Conservation (phyloP, 1,139 yeast genomes). For the Scheffersomyces illinoinensis region DNA sequence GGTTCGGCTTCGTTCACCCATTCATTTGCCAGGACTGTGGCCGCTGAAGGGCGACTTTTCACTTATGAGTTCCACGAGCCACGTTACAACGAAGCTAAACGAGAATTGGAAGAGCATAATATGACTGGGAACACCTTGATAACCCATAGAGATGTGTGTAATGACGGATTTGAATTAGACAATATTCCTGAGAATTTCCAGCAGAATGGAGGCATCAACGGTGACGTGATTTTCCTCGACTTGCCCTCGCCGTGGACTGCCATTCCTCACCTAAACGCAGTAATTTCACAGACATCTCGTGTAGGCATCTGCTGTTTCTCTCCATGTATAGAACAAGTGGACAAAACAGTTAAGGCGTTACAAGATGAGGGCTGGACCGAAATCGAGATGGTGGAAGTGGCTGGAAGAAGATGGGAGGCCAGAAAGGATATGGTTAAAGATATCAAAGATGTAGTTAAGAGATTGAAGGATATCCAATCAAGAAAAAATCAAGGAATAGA, state of each 20-base stretch:
- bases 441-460: slow-evolving; percentile 75
- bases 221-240: slow-evolving; percentile 73
- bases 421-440: slow-evolving; percentile 85
- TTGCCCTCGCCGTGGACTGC: slow-evolving; percentile 98
- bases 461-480: slow-evolving; percentile 77
- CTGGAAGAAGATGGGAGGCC: slow-evolving; percentile 86
- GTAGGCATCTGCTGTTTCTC: slow-evolving; percentile 89
- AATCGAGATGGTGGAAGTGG: slow-evolving; percentile 91
- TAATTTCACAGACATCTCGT: slow-evolving; percentile 53
- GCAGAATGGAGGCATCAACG: slow-evolving; percentile 16
- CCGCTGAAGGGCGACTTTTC: slow-evolving; percentile 61
- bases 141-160: slow-evolving; percentile 92
- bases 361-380: slow-evolving; percentile 81
- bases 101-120: slow-evolving; percentile 75
- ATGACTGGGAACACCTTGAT: slow-evolving; percentile 53
- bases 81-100: slow-evolving; percentile 73
- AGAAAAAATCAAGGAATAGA: slow-evolving; percentile 77
- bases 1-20: slow-evolving; percentile 97
- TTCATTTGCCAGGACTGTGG: slow-evolving; percentile 81
- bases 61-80: slow-evolving; percentile 92
- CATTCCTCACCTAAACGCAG: slow-evolving; percentile 68
- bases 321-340: slow-evolving; percentile 97
- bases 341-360: slow-evolving; percentile 74
- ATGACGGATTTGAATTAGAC: slow-evolving; percentile 70
- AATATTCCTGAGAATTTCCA: slow-evolving; percentile 32